phyloP scores from a whole-genome alignment of 2,329 filamentous ascomycete species.

The Xylariaceae sp. region DNA sequence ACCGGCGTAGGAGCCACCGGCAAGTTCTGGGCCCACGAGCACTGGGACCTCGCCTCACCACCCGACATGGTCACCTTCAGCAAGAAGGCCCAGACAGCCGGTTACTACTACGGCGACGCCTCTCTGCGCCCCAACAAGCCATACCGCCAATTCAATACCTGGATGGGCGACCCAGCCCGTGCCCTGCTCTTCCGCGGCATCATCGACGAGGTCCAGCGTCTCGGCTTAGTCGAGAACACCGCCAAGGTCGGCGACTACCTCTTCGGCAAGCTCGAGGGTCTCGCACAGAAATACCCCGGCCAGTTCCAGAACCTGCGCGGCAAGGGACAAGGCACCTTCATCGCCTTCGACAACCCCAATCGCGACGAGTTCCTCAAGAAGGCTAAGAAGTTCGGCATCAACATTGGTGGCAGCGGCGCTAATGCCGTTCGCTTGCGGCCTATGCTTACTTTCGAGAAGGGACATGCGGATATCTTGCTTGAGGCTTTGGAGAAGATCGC shows the following conservation, averaged over 20 bases:
- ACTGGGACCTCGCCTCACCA: slow-evolving; percentile 76
- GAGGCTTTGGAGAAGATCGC: slow-evolving; percentile 74
- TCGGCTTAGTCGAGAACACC: slow-evolving; percentile 76
- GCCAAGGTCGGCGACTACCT: slow-evolving; percentile 76
- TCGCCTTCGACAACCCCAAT: slow-evolving; percentile 81
- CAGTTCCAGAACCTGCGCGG: slow-evolving; percentile 82
- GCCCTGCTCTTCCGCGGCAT: slow-evolving; percentile 84
- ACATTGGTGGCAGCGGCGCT: slow-evolving; percentile 79
- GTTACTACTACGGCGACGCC: slow-evolving; percentile 84
- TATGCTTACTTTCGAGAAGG: slow-evolving; percentile 90
- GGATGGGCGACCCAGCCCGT: slow-evolving; percentile 89
- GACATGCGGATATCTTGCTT: slow-evolving; percentile 81
- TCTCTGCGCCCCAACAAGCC: slow-evolving; percentile 84
- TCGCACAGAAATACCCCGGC: slow-evolving; percentile 67
- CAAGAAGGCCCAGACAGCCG: slow-evolving; percentile 92
- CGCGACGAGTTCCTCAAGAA: slow-evolving; percentile 74
- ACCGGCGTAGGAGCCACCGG: slow-evolving; percentile 89
- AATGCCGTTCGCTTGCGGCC: slow-evolving; percentile 75
- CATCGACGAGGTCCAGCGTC: slow-evolving; percentile 71
- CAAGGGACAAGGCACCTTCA: slow-evolving; percentile 85
- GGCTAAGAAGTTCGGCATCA: slow-evolving; percentile 77
- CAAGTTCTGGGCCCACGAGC: slow-evolving; percentile 95
- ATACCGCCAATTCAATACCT: slow-evolving; percentile 95
- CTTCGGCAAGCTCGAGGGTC: slow-evolving; percentile 62
- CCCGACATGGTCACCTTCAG: slow-evolving; percentile 94